Percentiles rank a stretch among this genome's conserved stretches.
Evolutionary conservation across 441 rosid species (phyloP).

Genomic region (Pelargonium citronellum): DNA sequence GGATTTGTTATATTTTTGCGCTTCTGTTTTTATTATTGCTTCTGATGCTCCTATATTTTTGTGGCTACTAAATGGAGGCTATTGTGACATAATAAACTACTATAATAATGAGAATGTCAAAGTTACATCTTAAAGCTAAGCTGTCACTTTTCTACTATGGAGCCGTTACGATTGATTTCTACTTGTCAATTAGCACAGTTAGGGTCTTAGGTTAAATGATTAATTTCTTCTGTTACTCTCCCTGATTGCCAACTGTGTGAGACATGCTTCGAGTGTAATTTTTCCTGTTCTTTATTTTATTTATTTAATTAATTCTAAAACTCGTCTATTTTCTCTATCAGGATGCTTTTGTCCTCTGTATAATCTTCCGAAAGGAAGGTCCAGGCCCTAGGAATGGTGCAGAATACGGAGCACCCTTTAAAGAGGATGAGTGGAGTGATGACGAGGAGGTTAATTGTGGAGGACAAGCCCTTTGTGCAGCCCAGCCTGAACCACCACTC

Average conservation of each 20-base stretch:
- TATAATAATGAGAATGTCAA: background rate
- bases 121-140: background rate
- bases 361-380: constrained; percentile 63
- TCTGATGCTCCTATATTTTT: too few relatives aligned
- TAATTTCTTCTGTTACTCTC: background rate
- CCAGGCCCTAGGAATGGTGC: constrained; percentile 80
- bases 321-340: constrained; percentile 8
- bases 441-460: constrained; percentile 25
- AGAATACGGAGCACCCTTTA: constrained; percentile 78
- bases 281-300: too few relatives aligned
- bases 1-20: too few relatives aligned
- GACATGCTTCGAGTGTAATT: too few relatives aligned
- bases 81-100: background rate
- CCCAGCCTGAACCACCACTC: background rate
- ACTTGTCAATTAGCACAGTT: background rate
- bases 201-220: background rate
- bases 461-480: constrained; percentile 8
- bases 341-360: constrained; percentile 57
- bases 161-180: background rate
- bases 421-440: constrained; percentile 76
- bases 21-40: too few relatives aligned
- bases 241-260: too few relatives aligned
- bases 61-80: background rate
- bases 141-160: background rate
- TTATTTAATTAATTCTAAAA: background rate